A percentile compares a stretch with the other conserved stretches of the same genome.
These are phyloP conservation scores for Dendrobium huoshanense DNA, from an alignment of 106 monocot species.

Conservation along the genomic window DNA sequence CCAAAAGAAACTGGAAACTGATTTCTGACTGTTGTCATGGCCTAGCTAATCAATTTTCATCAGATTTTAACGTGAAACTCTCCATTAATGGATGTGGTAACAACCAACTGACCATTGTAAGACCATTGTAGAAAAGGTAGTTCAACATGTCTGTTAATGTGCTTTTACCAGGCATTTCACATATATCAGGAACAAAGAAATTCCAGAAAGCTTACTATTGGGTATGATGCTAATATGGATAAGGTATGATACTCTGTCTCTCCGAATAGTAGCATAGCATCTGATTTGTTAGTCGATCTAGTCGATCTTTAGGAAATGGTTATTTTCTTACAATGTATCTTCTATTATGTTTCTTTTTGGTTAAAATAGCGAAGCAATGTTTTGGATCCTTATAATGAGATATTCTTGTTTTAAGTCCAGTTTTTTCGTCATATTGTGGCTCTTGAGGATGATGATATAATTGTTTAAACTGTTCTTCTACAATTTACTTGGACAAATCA, in stretches of 20 bases:
- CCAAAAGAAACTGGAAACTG: not conserved
- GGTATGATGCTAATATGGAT: not conserved
- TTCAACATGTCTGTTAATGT: not conserved
- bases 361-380: not conserved
- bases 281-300: not conserved
- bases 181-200: not conserved
- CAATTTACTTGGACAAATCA: not conserved
- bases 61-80: not conserved
- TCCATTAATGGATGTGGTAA: not conserved
- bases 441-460: not conserved
- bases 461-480: not conserved
- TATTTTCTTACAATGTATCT: not conserved
- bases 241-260: not conserved
- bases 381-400: not conserved
- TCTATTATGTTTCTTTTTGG: not conserved
- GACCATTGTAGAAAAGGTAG: not conserved
- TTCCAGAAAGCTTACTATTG: not conserved
- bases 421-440: not conserved
- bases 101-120: not conserved
- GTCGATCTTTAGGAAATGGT: not conserved
- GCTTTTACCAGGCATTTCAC: not conserved
- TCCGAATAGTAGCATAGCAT: not conserved
- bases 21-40: not conserved
- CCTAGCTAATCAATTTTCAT: not conserved
- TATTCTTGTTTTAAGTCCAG: not conserved